A percentile compares a stretch with the other conserved stretches of the same genome.
Evolutionary conservation across 1,284 basidiomycete species (phyloP).

Genomic region (Apiotrichum veenhuisii): DNA sequence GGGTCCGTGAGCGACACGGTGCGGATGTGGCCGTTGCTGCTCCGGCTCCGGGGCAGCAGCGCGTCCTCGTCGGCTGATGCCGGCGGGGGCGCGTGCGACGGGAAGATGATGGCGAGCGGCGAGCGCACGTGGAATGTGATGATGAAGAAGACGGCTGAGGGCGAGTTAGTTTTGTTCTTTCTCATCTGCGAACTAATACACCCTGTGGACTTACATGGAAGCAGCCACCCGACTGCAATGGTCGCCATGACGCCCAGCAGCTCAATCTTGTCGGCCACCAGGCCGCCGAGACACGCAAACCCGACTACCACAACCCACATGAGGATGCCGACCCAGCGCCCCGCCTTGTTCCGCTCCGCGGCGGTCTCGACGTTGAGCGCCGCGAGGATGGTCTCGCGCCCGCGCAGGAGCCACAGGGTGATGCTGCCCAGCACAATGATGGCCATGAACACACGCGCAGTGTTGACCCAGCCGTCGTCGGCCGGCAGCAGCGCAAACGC

Average conservation of each 20-base stretch:
- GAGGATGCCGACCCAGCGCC: constrained; percentile 41
- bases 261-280: constrained; percentile 44
- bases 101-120: constrained; percentile 50
- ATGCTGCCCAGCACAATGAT: constrained; percentile 34
- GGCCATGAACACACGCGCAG: constrained; percentile 44
- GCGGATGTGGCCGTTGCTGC: constrained; percentile 23
- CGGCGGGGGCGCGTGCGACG: constrained; percentile 13
- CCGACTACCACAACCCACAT: constrained; percentile 40
- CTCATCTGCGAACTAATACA: no score
- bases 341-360: constrained; percentile 35
- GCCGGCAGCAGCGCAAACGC: constrained; percentile 37
- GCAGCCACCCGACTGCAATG: constrained; percentile 46
- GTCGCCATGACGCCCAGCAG: constrained; percentile 42
- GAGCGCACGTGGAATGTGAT: constrained; percentile 51
- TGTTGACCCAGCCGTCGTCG: constrained; percentile 46
- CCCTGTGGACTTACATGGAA: constrained; percentile 41
- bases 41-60: neutral
- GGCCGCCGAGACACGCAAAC: constrained; percentile 40
- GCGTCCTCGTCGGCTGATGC: neutral
- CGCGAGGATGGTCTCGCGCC: constrained; percentile 40
- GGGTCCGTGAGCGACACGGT: constrained; percentile 37
- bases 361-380: constrained; percentile 41
- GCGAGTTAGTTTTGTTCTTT: neutral
- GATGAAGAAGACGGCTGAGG: constrained; percentile 50
- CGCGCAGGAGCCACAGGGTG: constrained; percentile 45